phyloP scores from a whole-genome alignment of 2,329 filamentous ascomycete species.

The Fusarium pininemorale region DNA sequence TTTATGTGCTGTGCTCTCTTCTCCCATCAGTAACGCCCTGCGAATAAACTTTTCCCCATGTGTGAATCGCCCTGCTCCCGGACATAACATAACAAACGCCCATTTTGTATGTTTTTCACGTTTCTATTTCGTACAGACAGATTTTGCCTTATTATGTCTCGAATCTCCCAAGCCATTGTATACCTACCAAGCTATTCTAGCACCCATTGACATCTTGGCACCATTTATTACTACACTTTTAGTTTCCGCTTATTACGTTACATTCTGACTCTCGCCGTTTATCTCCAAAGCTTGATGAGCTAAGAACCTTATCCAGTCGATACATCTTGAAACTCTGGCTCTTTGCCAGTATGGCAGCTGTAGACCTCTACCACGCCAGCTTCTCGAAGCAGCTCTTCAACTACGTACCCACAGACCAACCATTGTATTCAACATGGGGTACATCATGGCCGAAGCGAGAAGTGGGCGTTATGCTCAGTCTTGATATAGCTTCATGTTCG shows the following conservation, averaged over 20 bases:
- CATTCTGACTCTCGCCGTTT: not conserved
- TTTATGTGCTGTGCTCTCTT: not conserved
- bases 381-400: constrained; percentile 22
- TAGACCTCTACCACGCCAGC: constrained; percentile 23
- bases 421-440: not conserved
- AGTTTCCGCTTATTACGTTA: not conserved
- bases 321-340: not conserved
- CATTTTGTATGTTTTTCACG: constrained; percentile 13
- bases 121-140: not conserved
- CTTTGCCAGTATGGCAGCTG: constrained; percentile 12
- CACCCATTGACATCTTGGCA: not conserved
- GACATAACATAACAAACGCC: constrained; percentile 9
- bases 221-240: not conserved
- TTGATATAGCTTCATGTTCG: constrained; percentile 43
- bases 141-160: not conserved
- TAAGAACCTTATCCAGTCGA: constrained; percentile 14
- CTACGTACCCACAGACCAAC: not conserved
- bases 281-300: not conserved
- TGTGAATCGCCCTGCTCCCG: constrained; percentile 19
- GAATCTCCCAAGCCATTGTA: not conserved
- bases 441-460: constrained; percentile 14
- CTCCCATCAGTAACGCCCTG: not conserved
- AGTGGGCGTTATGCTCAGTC: constrained; percentile 27
- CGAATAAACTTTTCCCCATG: constrained; percentile 15
- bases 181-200: not conserved